Conservation (phyloP, 768 basidiomycete species). For the Suillus subaureus region DNA sequence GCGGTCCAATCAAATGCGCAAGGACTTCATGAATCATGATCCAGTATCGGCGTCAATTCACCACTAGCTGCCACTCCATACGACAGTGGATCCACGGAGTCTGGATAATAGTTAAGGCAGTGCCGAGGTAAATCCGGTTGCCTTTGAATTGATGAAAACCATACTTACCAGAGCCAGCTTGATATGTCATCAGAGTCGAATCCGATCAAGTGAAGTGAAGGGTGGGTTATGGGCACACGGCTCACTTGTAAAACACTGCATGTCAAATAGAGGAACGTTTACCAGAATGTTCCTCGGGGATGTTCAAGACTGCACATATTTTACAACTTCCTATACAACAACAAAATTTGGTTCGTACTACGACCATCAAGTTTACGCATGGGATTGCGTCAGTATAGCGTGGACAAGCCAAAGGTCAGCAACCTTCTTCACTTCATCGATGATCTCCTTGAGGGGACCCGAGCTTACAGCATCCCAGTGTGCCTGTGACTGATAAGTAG, state of each 20-base stretch:
- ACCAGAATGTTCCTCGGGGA: not conserved
- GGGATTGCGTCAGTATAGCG: conserved; percentile 22
- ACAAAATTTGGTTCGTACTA: not conserved
- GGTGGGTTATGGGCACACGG: conserved; percentile 1
- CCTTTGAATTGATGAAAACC: not conserved
- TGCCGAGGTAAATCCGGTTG: conserved; percentile 1
- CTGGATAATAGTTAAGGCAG: not conserved
- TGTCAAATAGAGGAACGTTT: not conserved
- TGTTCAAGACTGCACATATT: not conserved
- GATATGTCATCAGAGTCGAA: not conserved
- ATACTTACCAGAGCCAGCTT: not conserved
- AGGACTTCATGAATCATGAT: not conserved
- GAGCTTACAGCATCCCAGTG: conserved; percentile 36
- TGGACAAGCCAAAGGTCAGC: conserved; percentile 36
- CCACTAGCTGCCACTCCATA: not conserved
- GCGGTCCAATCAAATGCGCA: not conserved
- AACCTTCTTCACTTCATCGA: conserved; percentile 27
- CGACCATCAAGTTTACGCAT: conserved; percentile 8
- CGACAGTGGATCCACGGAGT: not conserved
- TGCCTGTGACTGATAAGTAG: conserved; percentile 25
- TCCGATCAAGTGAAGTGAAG: not conserved
- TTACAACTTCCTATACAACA: not conserved
- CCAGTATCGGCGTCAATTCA: not conserved
- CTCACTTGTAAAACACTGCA: not conserved
- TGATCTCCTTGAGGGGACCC: conserved; percentile 30